Conservation (phyloP, 2,329 filamentous ascomycete species). For the Chalara sp. region DNA sequence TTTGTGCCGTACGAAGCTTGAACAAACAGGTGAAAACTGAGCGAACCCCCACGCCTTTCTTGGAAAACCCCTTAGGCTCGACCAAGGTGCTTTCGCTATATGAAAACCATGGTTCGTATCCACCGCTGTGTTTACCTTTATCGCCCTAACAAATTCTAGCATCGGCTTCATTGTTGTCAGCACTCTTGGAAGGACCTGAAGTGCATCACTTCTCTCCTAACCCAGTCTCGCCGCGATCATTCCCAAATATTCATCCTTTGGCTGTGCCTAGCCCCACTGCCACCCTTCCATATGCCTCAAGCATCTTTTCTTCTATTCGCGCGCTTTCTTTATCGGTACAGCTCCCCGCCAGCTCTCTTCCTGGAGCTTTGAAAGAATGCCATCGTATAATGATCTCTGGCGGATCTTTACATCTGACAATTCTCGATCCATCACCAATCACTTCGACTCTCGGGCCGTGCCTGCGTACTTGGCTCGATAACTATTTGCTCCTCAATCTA, state of each 20-base stretch:
- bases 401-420: conserved; percentile 49
- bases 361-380: conserved; percentile 48
- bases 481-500: conserved; percentile 52
- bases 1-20: conserved; percentile 46
- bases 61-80: conserved; percentile 9
- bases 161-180: conserved; percentile 24
- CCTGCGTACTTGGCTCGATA: conserved; percentile 55
- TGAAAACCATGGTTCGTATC: conserved; percentile 24
- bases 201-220: conserved; percentile 36
- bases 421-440: conserved; percentile 57
- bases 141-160: conserved; percentile 10
- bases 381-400: conserved; percentile 45
- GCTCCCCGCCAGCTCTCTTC: conserved; percentile 50
- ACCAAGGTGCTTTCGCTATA: conserved; percentile 22
- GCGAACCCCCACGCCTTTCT: background rate
- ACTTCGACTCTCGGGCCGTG: conserved; percentile 48
- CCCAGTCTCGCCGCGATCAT: conserved; percentile 28
- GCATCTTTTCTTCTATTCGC: conserved; percentile 42
- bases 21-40: conserved; percentile 14
- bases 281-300: conserved; percentile 29
- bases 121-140: background rate
- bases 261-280: conserved; percentile 27
- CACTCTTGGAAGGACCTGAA: conserved; percentile 29
- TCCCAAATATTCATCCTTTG: conserved; percentile 28
- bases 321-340: conserved; percentile 50